Percentiles rank a stretch among this genome's conserved stretches.
Evolutionary conservation across 306 rosid genomes (phyloP).

Genomic region (cucumber (Cucumis sativus)): DNA sequence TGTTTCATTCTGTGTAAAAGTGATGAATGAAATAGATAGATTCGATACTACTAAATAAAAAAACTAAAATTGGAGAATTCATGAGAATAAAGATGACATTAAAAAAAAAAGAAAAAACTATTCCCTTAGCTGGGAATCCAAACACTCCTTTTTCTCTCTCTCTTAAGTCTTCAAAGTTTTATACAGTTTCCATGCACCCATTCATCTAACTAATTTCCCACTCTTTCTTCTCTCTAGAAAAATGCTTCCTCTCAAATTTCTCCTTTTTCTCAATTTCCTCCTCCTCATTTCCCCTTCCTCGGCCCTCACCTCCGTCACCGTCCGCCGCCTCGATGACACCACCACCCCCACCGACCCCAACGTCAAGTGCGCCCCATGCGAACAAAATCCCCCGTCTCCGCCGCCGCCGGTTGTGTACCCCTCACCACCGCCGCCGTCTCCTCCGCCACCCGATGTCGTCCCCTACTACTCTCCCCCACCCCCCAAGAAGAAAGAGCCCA

Average conservation of each 20-base stretch:
- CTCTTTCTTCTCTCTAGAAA: background rate
- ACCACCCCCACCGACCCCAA: background rate
- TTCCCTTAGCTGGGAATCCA: background rate
- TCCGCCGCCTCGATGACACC: background rate
- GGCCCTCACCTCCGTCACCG: background rate
- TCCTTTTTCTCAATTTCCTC: background rate
- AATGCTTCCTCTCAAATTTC: background rate
- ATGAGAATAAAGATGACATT: no score
- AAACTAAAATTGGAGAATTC: no score
- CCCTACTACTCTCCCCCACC: constrained; percentile 6
- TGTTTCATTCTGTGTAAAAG: no score
- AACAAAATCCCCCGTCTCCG: background rate
- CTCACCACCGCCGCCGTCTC: background rate
- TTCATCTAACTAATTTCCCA: background rate
- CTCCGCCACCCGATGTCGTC: background rate
- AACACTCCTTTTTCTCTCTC: background rate
- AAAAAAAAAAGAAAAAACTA: background rate
- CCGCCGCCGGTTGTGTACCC: background rate
- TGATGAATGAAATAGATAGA: no score
- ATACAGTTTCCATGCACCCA: constrained; percentile 3
- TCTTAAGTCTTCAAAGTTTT: background rate
- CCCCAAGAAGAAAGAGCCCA: background rate
- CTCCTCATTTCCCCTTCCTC: background rate
- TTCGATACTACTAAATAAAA: no score
- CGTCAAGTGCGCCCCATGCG: constrained; percentile 2